Conservation (phyloP, 371 early-diverging fungal species). For the Haplosporangium sp. region DNA sequence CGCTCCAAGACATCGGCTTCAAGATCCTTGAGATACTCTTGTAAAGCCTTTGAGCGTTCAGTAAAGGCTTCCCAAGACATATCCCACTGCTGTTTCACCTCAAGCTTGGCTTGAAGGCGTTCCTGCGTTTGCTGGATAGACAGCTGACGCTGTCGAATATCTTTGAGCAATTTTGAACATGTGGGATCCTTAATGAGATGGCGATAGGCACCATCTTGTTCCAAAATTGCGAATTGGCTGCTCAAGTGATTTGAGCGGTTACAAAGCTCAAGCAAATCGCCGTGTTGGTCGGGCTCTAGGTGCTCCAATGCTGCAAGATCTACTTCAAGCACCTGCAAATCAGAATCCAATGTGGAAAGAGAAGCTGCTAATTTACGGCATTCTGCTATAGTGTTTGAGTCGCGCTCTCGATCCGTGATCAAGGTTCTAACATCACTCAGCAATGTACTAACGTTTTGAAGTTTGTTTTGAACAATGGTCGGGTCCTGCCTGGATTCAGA, state of each 20-base stretch:
- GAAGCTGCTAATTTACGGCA: slow-evolving; percentile 21
- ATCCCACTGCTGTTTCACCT: slow-evolving; percentile 49
- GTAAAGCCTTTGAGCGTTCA: slow-evolving; percentile 25
- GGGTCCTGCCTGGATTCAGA: slow-evolving; percentile 45
- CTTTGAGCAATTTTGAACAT: slow-evolving; percentile 26
- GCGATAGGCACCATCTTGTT: slow-evolving; percentile 30
- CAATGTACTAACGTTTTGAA: slow-evolving; percentile 16
- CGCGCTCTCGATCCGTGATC: slow-evolving; percentile 43
- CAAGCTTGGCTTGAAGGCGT: slow-evolving; percentile 34
- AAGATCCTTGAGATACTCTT: slow-evolving; percentile 28
- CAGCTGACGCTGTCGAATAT: slow-evolving; percentile 22
- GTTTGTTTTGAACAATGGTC: slow-evolving; percentile 34
- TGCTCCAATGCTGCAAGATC: slow-evolving; percentile 27
- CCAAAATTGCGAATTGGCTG: slow-evolving; percentile 24
- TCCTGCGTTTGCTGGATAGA: slow-evolving; percentile 33
- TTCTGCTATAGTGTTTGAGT: slow-evolving; percentile 25
- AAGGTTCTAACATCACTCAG: slow-evolving; percentile 25
- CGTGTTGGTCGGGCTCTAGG: slow-evolving; percentile 33
- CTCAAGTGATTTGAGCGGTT: slow-evolving; percentile 19
- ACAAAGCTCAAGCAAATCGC: slow-evolving; percentile 19
- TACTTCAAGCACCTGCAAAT: slow-evolving; percentile 14
- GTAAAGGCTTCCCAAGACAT: slow-evolving; percentile 38
- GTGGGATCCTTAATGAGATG: slow-evolving; percentile 34
- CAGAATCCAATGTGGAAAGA: slow-evolving; percentile 17
- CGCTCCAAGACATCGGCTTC: slow-evolving; percentile 27